These are phyloP conservation scores for Scheffersomyces segobiensis DNA, from an alignment of 1,139 yeast genomes.

Conservation along the genomic window DNA sequence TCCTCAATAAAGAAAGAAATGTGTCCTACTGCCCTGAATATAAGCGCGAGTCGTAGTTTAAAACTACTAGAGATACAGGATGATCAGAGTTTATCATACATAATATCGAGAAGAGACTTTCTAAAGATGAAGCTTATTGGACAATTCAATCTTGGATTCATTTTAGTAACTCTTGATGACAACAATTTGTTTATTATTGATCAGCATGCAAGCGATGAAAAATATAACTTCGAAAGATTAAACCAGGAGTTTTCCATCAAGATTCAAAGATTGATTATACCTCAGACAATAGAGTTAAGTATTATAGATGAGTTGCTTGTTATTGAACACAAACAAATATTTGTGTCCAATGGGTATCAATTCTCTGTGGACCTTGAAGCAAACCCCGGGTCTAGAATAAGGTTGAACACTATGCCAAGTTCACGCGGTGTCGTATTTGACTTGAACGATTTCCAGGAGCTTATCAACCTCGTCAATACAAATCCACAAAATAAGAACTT, in stretches of 20 bases:
- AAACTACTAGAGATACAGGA: background rate
- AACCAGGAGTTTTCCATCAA: constrained; percentile 52
- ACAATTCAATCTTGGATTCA: constrained; percentile 90
- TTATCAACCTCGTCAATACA: constrained; percentile 57
- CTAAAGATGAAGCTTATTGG: constrained; percentile 76
- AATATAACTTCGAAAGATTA: constrained; percentile 78
- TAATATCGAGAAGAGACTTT: constrained; percentile 66
- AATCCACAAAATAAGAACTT: constrained; percentile 37
- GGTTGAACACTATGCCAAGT: constrained; percentile 64
- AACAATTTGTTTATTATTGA: constrained; percentile 83
- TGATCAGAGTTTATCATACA: constrained; percentile 53
- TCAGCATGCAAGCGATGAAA: constrained; percentile 98
- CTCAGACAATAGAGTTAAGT: constrained; percentile 63
- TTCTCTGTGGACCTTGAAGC: constrained; percentile 48
- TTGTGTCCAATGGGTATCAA: constrained; percentile 76
- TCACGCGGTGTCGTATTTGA: constrained; percentile 72
- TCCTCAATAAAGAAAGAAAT: background rate
- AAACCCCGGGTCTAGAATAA: constrained; percentile 54
- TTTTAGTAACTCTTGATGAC: constrained; percentile 54
- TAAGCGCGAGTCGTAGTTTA: background rate
- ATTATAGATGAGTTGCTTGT: constrained; percentile 77
- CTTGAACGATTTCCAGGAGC: constrained; percentile 69
- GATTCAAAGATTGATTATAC: constrained; percentile 68
- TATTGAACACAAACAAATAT: constrained; percentile 54
- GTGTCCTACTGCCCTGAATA: background rate